These are phyloP conservation scores for Rhexocercosporidium sp. DNA, from an alignment of 2,329 filamentous ascomycete genomes.

Conservation along the genomic window DNA sequence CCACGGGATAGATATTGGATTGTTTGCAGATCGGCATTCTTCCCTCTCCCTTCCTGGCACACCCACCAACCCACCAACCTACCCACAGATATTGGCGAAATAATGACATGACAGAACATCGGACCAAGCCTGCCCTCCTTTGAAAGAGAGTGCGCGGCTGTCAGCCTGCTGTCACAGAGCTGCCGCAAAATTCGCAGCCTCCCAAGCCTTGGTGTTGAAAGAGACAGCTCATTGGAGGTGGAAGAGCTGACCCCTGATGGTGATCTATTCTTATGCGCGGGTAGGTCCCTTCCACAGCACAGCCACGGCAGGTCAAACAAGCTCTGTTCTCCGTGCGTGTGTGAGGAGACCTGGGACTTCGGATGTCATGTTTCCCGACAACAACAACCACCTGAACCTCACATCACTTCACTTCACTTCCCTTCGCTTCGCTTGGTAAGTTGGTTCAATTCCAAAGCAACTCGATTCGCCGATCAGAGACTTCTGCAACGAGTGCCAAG, in stretches of 20 bases:
- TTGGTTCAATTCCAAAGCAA: not conserved
- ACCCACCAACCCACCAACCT: no score
- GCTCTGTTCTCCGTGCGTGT: constrained; percentile 25
- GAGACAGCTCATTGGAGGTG: constrained; percentile 1
- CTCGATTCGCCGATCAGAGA: constrained; percentile 10
- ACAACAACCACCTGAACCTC: not conserved
- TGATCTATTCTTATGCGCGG: constrained; percentile 30
- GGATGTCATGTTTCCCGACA: constrained; percentile 27
- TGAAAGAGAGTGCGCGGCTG: constrained; percentile 10
- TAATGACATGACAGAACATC: not conserved
- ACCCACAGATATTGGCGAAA: not conserved
- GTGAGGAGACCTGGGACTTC: constrained; percentile 13
- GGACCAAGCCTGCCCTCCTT: not conserved
- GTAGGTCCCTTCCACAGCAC: constrained; percentile 20
- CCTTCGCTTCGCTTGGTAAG: no score
- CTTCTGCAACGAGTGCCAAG: constrained; percentile 6
- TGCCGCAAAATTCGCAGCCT: constrained; percentile 21
- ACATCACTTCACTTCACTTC: not conserved
- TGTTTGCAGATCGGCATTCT: not conserved
- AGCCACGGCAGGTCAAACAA: constrained; percentile 32
- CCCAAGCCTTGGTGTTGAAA: constrained; percentile 10
- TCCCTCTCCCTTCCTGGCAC: not conserved
- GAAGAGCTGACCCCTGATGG: constrained; percentile 1
- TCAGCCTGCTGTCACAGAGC: constrained; percentile 24
- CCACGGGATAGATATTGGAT: constrained; percentile 14